Base-by-base conservation (phyloP, 768 basidiomycete species). In the Hygrophorus pudorinus region DNA sequence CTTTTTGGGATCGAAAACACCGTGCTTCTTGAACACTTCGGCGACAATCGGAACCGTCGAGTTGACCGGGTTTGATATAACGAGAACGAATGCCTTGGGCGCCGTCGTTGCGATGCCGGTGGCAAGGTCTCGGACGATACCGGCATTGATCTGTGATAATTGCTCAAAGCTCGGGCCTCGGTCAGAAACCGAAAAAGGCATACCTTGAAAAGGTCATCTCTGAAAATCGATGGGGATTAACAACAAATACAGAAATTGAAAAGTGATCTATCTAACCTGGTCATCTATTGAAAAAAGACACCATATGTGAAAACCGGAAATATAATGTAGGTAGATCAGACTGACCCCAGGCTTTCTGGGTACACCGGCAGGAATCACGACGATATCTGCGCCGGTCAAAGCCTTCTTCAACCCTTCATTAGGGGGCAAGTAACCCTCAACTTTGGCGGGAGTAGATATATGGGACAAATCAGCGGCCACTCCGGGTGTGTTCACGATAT, bases 11-110 rank as follows among this genome's bases (percentile, higher is more conserved):
- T 99, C 80, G 60, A 85, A 98, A 21, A 89, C 85, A 36, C 81
- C 82, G 51, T 84, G 76, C 65, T 89, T 83, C 79, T 94, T 99
- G 71, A 93, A 78, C 30, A 94, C 84, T 65, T 98, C 94, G 12
- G 79, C 90, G 37, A 91, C 90, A 58, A 99, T 89, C 38, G 96
- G 96, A 31, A 98, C 94, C 31, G 96, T 97, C 34, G 94, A 97
- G 78, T 99, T 98, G 60, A 99, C 94, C 27, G 96, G 96, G 73
- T 99, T 99, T 55, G 96, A 94, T 64, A 99, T 98, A 53, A 99
- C 92, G 39, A 92, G 78, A 36, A 98, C 78, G 56, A 85, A 84
- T 16, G 96, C 96, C 59, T 91, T 92, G 48, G 94, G 94, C 34
- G 79, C 78, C 39, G 66, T 59, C 12, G 75, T 79, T 12, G 94